phyloP scores from a whole-genome alignment of 2,329 filamentous ascomycete species.

The Stagonosporopsis cucurbitacearum region DNA sequence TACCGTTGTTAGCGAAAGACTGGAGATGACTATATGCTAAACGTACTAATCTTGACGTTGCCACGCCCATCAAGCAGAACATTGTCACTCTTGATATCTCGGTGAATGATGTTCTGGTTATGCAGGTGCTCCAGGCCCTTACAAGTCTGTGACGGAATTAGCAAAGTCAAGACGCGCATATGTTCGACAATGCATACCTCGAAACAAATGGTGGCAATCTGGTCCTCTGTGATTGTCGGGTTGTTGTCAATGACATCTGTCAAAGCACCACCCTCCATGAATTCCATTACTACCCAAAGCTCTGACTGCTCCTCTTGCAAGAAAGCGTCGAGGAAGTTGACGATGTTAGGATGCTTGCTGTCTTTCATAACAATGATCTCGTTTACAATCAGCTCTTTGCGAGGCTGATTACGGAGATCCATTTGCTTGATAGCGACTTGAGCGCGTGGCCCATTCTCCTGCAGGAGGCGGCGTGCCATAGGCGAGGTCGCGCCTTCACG shows the following conservation, averaged over 20 bases:
- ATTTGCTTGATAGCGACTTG: conserved; percentile 99
- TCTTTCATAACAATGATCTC: conserved; percentile 99
- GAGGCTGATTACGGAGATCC: conserved; percentile 95
- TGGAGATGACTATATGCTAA: background rate
- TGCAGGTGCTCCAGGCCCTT: conserved; percentile 93
- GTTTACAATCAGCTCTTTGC: conserved; percentile 98
- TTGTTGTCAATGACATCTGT: conserved; percentile 99
- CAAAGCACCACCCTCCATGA: conserved; percentile 97
- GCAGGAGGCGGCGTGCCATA: conserved; percentile 78
- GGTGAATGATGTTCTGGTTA: conserved; percentile 95
- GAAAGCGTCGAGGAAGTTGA: conserved; percentile 98
- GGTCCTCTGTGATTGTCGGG: conserved; percentile 88
- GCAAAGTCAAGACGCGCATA: conserved; percentile 4
- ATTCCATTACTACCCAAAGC: conserved; percentile 99
- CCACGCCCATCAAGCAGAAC: conserved; percentile 92
- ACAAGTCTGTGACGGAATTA: conserved; percentile 73
- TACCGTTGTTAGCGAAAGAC: conserved; percentile 13
- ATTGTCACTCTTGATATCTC: conserved; percentile 99
- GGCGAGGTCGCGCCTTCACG: conserved; percentile 85
- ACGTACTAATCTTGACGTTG: conserved; percentile 96
- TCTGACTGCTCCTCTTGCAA: conserved; percentile 92
- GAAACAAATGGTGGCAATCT: conserved; percentile 95
- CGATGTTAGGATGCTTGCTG: conserved; percentile 96
- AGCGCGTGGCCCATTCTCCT: conserved; percentile 78
- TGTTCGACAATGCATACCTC: conserved; percentile 69